A percentile compares a stretch with the other conserved stretches of the same genome.
These are phyloP conservation scores for Floccularia luteovirens DNA, from an alignment of 768 basidiomycete species.

Conservation along the genomic window DNA sequence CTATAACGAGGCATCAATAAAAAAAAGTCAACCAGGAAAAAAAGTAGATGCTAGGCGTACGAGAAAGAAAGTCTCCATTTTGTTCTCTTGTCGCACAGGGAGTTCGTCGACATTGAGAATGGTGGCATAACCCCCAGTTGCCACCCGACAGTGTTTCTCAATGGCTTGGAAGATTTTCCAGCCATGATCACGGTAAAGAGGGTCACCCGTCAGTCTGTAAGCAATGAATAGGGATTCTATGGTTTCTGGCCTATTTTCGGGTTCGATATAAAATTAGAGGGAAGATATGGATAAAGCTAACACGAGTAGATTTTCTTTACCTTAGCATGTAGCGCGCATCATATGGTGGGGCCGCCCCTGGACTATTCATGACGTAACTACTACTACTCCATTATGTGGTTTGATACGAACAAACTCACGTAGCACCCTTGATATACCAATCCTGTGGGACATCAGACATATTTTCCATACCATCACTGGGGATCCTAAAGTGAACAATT, in stretches of 20 bases:
- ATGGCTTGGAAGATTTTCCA: conserved; percentile 93
- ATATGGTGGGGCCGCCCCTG: conserved; percentile 43
- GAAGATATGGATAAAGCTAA: neutral
- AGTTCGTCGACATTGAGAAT: conserved; percentile 81
- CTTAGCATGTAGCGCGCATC: conserved; percentile 93
- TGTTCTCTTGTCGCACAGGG: conserved; percentile 63
- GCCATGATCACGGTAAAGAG: conserved; percentile 71
- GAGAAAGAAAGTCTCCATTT: conserved; percentile 96
- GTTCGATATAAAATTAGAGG: conserved; percentile 1
- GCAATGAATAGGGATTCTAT: conserved; percentile 91
- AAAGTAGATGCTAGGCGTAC: conserved; percentile 29
- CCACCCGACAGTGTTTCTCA: conserved; percentile 71
- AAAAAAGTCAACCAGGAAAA: neutral
- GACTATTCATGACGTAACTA: conserved; percentile 11
- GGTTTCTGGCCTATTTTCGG: conserved; percentile 69
- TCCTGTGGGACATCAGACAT: conserved; percentile 43
- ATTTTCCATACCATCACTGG: conserved; percentile 44
- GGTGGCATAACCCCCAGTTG: conserved; percentile 79
- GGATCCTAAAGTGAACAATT: conserved; percentile 78
- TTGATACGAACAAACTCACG: conserved; percentile 26
- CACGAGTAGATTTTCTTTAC: conserved; percentile 20
- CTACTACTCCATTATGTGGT: neutral
- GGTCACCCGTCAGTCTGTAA: conserved; percentile 82
- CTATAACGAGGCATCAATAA: conserved; percentile 25
- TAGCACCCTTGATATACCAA: conserved; percentile 89